Percentiles rank a stretch among this genome's conserved stretches.
Evolutionary conservation across 1,139 yeast genomes (phyloP).

Genomic region (Saccharomyces uvarum): DNA sequence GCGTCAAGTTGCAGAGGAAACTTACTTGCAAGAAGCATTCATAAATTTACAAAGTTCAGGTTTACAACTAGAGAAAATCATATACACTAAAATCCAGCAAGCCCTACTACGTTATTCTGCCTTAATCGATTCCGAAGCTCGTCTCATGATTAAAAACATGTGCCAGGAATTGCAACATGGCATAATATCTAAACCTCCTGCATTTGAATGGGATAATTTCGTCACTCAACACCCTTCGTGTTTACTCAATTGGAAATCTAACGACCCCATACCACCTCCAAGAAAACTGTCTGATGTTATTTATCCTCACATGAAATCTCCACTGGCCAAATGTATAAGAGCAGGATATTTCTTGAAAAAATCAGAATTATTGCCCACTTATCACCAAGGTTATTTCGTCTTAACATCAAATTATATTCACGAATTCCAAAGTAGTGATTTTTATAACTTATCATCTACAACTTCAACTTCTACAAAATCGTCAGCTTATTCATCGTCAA

Average conservation of each 20-base stretch:
- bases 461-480: not conserved
- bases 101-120: constrained; percentile 49
- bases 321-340: constrained; percentile 44
- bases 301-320: constrained; percentile 47
- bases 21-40: constrained; percentile 62
- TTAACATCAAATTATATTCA: constrained; percentile 64
- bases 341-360: constrained; percentile 51
- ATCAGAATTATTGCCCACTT: constrained; percentile 51
- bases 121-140: constrained; percentile 50
- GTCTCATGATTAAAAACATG: constrained; percentile 47
- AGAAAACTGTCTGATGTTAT: constrained; percentile 44
- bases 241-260: constrained; percentile 38
- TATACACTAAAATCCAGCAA: constrained; percentile 57
- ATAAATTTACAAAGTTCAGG: constrained; percentile 66
- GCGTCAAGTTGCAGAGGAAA: constrained; percentile 60
- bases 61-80: constrained; percentile 60
- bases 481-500: constrained; percentile 26
- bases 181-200: constrained; percentile 52
- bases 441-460: constrained; percentile 22
- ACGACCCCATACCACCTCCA: constrained; percentile 39
- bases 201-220: constrained; percentile 69
- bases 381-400: constrained; percentile 63
- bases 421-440: constrained; percentile 59
- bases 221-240: constrained; percentile 46
- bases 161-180: constrained; percentile 59